phyloP scores from a whole-genome alignment of 208 protist species.

The Porcisia deanei region DNA sequence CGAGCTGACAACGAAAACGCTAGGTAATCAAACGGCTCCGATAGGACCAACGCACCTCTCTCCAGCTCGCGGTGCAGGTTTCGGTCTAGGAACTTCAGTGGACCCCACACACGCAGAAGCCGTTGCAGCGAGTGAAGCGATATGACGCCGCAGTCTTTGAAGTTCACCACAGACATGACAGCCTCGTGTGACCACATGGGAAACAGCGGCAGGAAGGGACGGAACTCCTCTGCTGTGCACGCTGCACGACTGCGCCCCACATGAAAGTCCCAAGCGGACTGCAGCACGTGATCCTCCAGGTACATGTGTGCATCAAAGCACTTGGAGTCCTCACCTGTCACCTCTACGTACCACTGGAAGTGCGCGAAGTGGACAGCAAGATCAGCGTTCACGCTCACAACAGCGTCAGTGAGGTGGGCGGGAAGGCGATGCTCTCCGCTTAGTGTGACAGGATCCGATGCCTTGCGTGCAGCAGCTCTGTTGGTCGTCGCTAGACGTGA shows the following conservation, averaged over 20 bases:
- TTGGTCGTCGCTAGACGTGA: neutral
- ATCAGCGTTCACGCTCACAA: constrained; percentile 47
- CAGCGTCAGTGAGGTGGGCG: constrained; percentile 12
- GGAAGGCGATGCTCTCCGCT: constrained; percentile 29
- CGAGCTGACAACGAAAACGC: constrained; percentile 44
- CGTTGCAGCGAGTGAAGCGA: constrained; percentile 74
- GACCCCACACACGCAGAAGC: constrained; percentile 83
- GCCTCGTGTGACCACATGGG: constrained; percentile 51
- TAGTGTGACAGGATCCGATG: constrained; percentile 19
- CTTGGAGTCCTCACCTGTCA: constrained; percentile 24
- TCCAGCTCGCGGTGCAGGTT: constrained; percentile 68
- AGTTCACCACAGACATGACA: constrained; percentile 67
- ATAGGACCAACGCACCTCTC: constrained; percentile 55
- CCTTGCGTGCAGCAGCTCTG: neutral
- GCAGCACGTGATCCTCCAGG: constrained; percentile 56
- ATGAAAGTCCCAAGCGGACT: constrained; percentile 50
- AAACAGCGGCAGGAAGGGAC: constrained; percentile 46
- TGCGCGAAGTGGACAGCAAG: constrained; percentile 59
- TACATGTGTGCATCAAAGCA: constrained; percentile 48
- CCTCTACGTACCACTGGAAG: constrained; percentile 67
- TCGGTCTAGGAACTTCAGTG: constrained; percentile 73
- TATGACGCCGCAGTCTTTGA: constrained; percentile 73
- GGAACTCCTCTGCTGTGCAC: constrained; percentile 63
- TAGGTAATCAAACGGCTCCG: constrained; percentile 56
- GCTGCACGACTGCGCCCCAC: constrained; percentile 60